A percentile compares a stretch with the other conserved stretches of the same genome.
These are phyloP conservation scores for Daldinia caldariorum DNA, from an alignment of 495 filamentous ascomycete genomes.

Conservation along the genomic window DNA sequence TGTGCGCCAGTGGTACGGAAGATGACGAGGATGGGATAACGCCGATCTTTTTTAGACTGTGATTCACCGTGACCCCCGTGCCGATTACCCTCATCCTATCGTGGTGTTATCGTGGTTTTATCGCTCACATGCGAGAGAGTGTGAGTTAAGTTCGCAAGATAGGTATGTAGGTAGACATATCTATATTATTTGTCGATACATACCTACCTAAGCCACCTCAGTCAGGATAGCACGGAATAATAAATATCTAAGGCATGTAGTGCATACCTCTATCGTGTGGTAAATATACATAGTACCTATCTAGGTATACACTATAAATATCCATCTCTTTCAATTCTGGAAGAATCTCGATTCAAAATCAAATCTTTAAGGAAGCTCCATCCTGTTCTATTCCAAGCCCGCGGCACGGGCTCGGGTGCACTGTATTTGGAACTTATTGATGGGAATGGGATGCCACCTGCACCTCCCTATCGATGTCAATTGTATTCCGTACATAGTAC, in stretches of 20 bases:
- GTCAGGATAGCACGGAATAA: neutral
- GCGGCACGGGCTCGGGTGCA: constrained; percentile 23
- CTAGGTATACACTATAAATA: no score
- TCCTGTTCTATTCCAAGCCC: constrained; percentile 28
- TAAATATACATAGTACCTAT: no score
- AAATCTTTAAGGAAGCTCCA: constrained; percentile 29
- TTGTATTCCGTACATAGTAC: no score
- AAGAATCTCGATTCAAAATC: constrained; percentile 34
- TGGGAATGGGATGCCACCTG: neutral
- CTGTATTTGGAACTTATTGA: constrained; percentile 24
- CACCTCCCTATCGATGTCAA: neutral
- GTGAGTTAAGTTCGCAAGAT: neutral
- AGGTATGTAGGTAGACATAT: neutral
- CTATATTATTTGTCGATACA: neutral
- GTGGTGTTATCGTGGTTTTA: neutral
- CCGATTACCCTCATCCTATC: constrained; percentile 1
- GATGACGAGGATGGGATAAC: constrained; percentile 21
- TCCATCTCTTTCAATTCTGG: constrained; percentile 15
- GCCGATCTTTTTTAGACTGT: constrained; percentile 19
- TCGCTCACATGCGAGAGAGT: neutral
- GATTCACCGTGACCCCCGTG: constrained; percentile 20
- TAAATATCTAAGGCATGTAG: no score
- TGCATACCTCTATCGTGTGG: no score
- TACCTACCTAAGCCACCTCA: neutral
- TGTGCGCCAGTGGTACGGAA: constrained; percentile 16